phyloP scores from a whole-genome alignment of 139 green algal genomes.

The Ettlia oleoabundans region DNA sequence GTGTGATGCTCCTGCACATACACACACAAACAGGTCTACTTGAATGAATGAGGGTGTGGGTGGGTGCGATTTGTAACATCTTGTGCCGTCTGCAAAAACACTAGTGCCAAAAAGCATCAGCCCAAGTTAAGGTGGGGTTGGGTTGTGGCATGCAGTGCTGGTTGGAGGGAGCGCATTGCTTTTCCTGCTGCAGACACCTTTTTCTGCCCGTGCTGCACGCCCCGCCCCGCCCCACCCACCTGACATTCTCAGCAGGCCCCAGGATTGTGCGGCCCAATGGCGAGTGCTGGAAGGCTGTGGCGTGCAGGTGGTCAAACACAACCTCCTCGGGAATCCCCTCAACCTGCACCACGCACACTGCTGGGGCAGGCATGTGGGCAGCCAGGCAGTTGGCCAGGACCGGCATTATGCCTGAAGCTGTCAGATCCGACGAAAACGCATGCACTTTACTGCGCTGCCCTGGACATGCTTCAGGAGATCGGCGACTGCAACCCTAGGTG shows the following conservation, averaged over 20 bases:
- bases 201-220: neutral
- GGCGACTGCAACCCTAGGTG: too few relatives aligned
- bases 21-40: neutral
- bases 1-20: slow-evolving; percentile 68
- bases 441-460: too few relatives aligned
- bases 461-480: too few relatives aligned
- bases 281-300: slow-evolving; percentile 97
- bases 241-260: slow-evolving; percentile 94
- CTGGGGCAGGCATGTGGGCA: neutral
- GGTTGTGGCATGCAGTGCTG: neutral
- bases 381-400: neutral
- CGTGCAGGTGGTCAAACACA: slow-evolving; percentile 99
- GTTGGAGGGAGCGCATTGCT: too few relatives aligned
- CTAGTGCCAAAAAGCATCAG: too few relatives aligned
- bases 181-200: too few relatives aligned
- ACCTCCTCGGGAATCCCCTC: slow-evolving; percentile 86
- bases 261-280: slow-evolving; percentile 96
- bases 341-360: slow-evolving; percentile 52
- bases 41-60: neutral
- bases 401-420: too few relatives aligned
- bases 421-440: too few relatives aligned
- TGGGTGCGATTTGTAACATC: neutral
- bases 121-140: too few relatives aligned
- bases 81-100: too few relatives aligned
- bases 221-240: slow-evolving; percentile 3